These are phyloP conservation scores for Neofusicoccum umdonicola DNA, from an alignment of 2,329 filamentous ascomycete species.

Conservation along the genomic window DNA sequence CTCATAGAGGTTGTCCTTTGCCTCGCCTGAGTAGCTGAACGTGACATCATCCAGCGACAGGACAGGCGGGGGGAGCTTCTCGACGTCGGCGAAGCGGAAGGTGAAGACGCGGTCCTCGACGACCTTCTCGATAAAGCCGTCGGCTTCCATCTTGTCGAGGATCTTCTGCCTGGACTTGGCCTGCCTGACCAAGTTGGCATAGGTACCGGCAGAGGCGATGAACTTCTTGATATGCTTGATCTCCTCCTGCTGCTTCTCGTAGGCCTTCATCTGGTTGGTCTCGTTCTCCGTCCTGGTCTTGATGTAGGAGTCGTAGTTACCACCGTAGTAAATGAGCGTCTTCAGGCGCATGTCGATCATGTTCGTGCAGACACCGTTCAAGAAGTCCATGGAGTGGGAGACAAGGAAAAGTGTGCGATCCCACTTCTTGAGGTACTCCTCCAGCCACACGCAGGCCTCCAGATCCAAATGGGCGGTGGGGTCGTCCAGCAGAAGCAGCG, in stretches of 20 bases:
- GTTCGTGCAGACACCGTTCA: conserved; percentile 96
- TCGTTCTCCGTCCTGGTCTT: conserved; percentile 95
- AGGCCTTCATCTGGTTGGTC: conserved; percentile 98
- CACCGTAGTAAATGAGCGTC: conserved; percentile 93
- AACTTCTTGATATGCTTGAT: conserved; percentile 99
- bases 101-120: conserved; percentile 83
- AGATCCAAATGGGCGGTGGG: conserved; percentile 98
- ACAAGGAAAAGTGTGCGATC: conserved; percentile 94
- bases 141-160: conserved; percentile 99
- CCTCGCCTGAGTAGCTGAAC: conserved; percentile 92
- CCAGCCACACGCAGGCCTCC: conserved; percentile 98
- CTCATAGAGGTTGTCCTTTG: conserved; percentile 90
- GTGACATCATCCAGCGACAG: conserved; percentile 95
- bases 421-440: conserved; percentile 99
- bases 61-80: conserved; percentile 97
- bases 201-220: conserved; percentile 98
- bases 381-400: conserved; percentile 97
- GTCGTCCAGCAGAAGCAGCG: conserved; percentile 92
- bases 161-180: conserved; percentile 99
- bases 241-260: conserved; percentile 98
- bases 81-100: conserved; percentile 97
- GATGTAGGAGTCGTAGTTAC: conserved; percentile 96
- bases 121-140: conserved; percentile 95
- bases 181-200: conserved; percentile 97
- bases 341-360: conserved; percentile 98